These are phyloP conservation scores for Didymella pinodella DNA, from an alignment of 2,329 filamentous ascomycete genomes.

Conservation along the genomic window DNA sequence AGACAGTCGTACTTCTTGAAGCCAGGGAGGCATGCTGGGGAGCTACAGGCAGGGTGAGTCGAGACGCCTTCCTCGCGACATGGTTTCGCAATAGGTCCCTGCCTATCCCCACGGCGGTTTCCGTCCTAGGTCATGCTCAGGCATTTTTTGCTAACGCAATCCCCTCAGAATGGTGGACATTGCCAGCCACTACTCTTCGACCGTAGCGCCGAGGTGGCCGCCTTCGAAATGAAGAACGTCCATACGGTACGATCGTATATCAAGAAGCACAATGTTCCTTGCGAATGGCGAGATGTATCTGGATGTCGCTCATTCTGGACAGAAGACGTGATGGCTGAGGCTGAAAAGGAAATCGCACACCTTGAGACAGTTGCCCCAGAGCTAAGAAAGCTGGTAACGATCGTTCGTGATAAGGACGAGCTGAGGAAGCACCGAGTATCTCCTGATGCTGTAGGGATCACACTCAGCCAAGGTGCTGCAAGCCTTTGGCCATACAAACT, in stretches of 20 bases:
- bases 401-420: slow-evolving; percentile 53
- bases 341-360: slow-evolving; percentile 59
- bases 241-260: slow-evolving; percentile 66
- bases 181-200: slow-evolving; percentile 76
- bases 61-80: not conserved
- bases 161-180: slow-evolving; percentile 63
- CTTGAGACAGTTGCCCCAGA: slow-evolving; percentile 64
- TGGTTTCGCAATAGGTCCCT: not conserved
- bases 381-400: slow-evolving; percentile 57
- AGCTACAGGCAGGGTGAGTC: slow-evolving; percentile 77
- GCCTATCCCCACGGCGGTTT: no score
- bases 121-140: not conserved
- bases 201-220: slow-evolving; percentile 66
- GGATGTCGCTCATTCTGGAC: slow-evolving; percentile 72
- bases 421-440: slow-evolving; percentile 61
- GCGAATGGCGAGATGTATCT: slow-evolving; percentile 71
- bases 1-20: slow-evolving; percentile 75
- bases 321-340: slow-evolving; percentile 62
- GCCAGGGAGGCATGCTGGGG: slow-evolving; percentile 83
- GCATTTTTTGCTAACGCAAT: not conserved
- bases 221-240: slow-evolving; percentile 77
- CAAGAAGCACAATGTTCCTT: slow-evolving; percentile 65
- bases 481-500: slow-evolving; percentile 87
- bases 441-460: slow-evolving; percentile 64
- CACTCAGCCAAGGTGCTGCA: slow-evolving; percentile 71